Percentiles rank a stretch among this genome's conserved stretches.
phyloP scores from a whole-genome alignment of 768 basidiomycete species.

The Suillus fuscotomentosus region DNA sequence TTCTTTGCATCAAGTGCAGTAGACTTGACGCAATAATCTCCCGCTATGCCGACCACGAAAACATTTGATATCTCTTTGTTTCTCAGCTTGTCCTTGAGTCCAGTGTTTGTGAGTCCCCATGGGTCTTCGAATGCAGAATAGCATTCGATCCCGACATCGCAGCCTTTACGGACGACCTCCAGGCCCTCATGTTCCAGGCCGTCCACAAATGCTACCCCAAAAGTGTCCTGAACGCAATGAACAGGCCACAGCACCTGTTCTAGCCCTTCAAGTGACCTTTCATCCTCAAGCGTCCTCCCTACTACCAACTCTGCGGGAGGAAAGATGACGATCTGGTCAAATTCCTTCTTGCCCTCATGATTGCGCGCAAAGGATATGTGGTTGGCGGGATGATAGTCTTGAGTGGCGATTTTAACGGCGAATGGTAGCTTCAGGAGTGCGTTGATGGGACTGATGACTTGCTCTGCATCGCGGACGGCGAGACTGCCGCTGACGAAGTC shows the following conservation, averaged over 20 bases:
- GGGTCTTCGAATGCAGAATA: constrained; percentile 80
- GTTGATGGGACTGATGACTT: constrained; percentile 57
- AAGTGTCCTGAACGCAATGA: constrained; percentile 65
- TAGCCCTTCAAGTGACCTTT: constrained; percentile 16
- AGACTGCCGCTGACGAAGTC: constrained; percentile 80
- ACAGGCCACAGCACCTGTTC: constrained; percentile 77
- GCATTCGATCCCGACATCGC: constrained; percentile 59
- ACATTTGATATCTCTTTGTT: constrained; percentile 51
- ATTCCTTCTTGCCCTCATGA: constrained; percentile 39
- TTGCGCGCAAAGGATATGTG: constrained; percentile 74
- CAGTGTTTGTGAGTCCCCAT: constrained; percentile 46
- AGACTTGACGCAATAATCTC: constrained; percentile 74
- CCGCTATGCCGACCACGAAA: constrained; percentile 67
- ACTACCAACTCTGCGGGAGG: constrained; percentile 32
- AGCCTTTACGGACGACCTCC: constrained; percentile 53
- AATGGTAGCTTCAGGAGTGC: constrained; percentile 59
- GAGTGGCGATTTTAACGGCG: constrained; percentile 48
- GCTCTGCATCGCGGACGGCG: constrained; percentile 60
- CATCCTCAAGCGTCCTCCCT: constrained; percentile 26
- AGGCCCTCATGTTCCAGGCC: constrained; percentile 45
- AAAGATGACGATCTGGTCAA: constrained; percentile 39
- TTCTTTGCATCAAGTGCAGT: constrained; percentile 54
- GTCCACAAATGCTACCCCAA: constrained; percentile 60
- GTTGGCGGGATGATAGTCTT: constrained; percentile 55
- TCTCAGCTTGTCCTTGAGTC: constrained; percentile 43